Evolutionary conservation across 1,284 basidiomycete genomes (phyloP).

Genomic region (Cryptococcus sp.): DNA sequence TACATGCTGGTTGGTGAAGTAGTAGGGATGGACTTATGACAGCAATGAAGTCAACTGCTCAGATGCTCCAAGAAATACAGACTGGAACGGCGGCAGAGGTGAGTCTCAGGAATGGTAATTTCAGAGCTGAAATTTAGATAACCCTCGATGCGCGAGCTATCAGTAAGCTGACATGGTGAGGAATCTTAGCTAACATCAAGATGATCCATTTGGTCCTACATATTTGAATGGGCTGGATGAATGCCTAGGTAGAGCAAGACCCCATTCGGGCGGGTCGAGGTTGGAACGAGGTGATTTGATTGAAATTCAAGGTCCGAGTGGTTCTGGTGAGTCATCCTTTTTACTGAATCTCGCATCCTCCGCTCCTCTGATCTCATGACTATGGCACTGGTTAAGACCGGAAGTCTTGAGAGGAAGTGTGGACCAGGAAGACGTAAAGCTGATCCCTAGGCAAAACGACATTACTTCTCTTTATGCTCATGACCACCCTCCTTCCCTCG

Average conservation of each 20-base stretch:
- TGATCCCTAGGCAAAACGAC: constrained; percentile 35
- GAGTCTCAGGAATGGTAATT: too few species aligned
- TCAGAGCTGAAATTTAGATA: too few species aligned
- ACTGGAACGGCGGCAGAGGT: constrained; percentile 34
- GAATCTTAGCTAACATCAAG: constrained; percentile 16
- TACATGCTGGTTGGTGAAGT: too few species aligned
- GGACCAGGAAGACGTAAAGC: too few species aligned
- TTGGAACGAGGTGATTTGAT: constrained; percentile 45
- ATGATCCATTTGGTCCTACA: constrained; percentile 39
- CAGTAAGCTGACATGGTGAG: too few species aligned
- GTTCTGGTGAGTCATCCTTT: constrained; percentile 34
- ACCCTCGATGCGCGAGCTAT: too few species aligned
- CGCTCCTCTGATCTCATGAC: too few species aligned
- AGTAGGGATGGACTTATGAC: too few species aligned
- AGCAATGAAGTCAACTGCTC: constrained; percentile 7
- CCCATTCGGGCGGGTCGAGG: constrained; percentile 27
- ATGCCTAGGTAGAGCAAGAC: constrained; percentile 22
- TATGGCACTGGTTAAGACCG: too few species aligned
- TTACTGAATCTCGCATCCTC: too few species aligned
- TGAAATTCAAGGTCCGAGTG: constrained; percentile 40
- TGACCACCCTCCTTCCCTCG: constrained; percentile 35
- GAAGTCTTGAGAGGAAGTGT: too few species aligned
- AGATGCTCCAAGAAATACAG: constrained; percentile 26
- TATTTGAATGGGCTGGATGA: constrained; percentile 39
- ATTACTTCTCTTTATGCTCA: constrained; percentile 25